These are phyloP conservation scores for Triticum monococcum DNA, from an alignment of 176 grass and related monocot species.

Conservation along the genomic window DNA sequence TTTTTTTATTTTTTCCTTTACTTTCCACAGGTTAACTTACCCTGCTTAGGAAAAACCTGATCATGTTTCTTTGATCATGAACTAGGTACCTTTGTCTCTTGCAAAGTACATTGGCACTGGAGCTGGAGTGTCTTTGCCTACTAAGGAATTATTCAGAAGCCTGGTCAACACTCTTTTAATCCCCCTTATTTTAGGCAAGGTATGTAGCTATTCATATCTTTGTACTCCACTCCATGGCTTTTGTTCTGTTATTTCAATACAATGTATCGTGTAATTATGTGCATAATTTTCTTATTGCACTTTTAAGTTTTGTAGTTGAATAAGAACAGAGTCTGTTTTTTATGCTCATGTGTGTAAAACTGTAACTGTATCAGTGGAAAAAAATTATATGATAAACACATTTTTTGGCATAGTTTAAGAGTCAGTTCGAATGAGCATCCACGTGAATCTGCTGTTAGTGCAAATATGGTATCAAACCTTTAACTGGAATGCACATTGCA, in stretches of 20 bases:
- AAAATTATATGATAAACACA: not conserved
- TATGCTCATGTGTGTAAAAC: not conserved
- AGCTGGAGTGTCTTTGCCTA: constrained; percentile 73
- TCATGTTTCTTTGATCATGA: constrained; percentile 17
- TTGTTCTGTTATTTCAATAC: constrained; percentile 10
- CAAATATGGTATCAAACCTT: constrained; percentile 14
- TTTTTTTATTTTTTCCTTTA: not conserved
- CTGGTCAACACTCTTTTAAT: constrained; percentile 69
- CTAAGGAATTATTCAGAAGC: constrained; percentile 73
- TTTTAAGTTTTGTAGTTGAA: constrained; percentile 32
- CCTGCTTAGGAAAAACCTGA: not conserved
- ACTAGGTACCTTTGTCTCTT: constrained; percentile 84
- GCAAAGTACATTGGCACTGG: constrained; percentile 72
- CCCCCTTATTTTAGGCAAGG: constrained; percentile 78
- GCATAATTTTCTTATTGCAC: not conserved
- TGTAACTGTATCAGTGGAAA: not conserved
- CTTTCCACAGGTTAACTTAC: not conserved
- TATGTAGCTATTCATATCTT: constrained; percentile 38
- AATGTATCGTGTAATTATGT: not conserved
- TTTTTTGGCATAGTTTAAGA: not conserved
- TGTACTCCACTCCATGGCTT: constrained; percentile 2
- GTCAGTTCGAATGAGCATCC: constrained; percentile 12
- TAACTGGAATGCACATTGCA: constrained; percentile 11
- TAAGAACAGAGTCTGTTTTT: not conserved
- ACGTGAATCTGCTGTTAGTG: constrained; percentile 23